phyloP scores from a whole-genome alignment of 2,329 filamentous ascomycete genomes.

The Colletotrichum aenigma region DNA sequence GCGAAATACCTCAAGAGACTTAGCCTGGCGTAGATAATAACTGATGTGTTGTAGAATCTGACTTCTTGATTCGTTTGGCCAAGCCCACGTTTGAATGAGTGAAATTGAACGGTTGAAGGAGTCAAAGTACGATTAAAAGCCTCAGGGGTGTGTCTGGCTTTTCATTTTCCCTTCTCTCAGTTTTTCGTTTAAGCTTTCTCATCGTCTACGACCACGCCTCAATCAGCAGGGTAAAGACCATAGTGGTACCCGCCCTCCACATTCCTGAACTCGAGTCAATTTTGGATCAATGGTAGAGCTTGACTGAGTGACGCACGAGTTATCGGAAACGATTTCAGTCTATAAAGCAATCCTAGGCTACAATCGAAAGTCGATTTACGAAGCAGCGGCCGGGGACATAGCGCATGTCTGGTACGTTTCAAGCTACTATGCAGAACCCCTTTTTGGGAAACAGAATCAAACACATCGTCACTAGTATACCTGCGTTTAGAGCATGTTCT shows the following conservation, averaged over 20 bases:
- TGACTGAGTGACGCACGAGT: fast-evolving
- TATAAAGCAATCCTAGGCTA: fast-evolving
- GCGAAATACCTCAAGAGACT: neutral
- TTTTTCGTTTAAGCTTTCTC: neutral
- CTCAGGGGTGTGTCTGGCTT: neutral
- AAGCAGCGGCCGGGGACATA: neutral
- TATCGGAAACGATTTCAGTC: fast-evolving
- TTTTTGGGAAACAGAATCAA: neutral
- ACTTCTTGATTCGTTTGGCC: fast-evolving
- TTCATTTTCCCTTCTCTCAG: neutral
- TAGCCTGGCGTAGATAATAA: neutral
- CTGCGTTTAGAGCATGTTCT: neutral
- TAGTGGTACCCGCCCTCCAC: neutral
- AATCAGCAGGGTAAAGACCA: neutral
- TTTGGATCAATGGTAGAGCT: fast-evolving
- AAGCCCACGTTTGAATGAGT: fast-evolving
- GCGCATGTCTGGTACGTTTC: neutral
- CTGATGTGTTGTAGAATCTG: neutral
- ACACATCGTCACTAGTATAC: neutral
- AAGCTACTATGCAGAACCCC: fast-evolving
- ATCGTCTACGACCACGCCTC: neutral
- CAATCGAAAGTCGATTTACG: neutral
- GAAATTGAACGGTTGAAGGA: neutral
- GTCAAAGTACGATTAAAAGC: neutral
- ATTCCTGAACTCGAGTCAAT: neutral